Percentiles rank a stretch among this genome's conserved stretches.
phyloP scores from a whole-genome alignment of 1,284 basidiomycete species.

The Leucoagaricus sp. region DNA sequence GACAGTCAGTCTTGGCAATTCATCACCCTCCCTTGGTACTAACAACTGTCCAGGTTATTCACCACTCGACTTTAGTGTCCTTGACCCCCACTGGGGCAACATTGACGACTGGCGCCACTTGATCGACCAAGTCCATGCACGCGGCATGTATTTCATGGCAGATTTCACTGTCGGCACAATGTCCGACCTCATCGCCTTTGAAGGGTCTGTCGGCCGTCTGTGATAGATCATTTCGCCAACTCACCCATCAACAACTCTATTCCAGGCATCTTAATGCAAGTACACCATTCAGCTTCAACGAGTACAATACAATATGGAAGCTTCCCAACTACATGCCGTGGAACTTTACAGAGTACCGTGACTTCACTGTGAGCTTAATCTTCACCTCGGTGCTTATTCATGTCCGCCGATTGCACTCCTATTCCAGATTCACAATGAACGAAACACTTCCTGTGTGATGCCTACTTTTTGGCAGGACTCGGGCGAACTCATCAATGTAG shows the following conservation, averaged over 20 bases:
- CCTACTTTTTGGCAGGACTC: constrained; percentile 82
- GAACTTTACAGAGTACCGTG: constrained; percentile 82
- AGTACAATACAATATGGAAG: constrained; percentile 80
- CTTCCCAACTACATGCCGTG: constrained; percentile 76
- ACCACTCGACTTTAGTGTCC: constrained; percentile 83
- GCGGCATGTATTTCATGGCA: constrained; percentile 87
- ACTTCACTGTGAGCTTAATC: constrained; percentile 61
- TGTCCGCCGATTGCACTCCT: constrained; percentile 12
- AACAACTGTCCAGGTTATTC: constrained; percentile 70
- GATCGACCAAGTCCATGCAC: constrained; percentile 75
- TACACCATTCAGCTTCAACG: constrained; percentile 75
- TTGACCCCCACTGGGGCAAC: constrained; percentile 91
- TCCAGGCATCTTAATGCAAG: constrained; percentile 75
- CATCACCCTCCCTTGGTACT: constrained; percentile 12
- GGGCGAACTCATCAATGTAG: constrained; percentile 61
- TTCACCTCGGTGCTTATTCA: constrained; percentile 2
- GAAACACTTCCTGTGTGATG: constrained; percentile 72
- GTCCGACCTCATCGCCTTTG: constrained; percentile 83
- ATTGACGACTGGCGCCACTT: constrained; percentile 75
- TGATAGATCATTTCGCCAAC: constrained; percentile 8
- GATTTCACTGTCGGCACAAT: constrained; percentile 94
- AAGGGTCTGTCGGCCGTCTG: constrained; percentile 54
- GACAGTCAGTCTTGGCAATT: constrained; percentile 66
- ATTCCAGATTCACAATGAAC: constrained; percentile 59
- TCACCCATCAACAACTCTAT: constrained; percentile 18